These are phyloP conservation scores for Aspergillus diversus DNA, from an alignment of 495 filamentous ascomycete species.

Conservation along the genomic window DNA sequence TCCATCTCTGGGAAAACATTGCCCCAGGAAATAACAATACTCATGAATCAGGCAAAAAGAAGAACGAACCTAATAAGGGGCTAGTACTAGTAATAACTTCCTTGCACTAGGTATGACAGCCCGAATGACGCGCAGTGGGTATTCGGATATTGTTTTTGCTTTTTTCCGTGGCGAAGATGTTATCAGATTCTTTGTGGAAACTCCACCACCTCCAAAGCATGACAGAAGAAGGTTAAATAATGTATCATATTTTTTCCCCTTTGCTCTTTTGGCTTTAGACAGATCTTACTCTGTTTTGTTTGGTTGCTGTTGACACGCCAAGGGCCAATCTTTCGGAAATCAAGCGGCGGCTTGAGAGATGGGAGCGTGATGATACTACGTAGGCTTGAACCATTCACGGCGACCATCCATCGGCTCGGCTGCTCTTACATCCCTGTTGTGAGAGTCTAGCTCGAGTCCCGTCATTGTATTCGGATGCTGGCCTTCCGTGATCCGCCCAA, in stretches of 20 bases:
- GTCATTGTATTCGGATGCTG: conserved; percentile 2
- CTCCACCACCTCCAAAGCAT: neutral
- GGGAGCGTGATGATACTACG: neutral
- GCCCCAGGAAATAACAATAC: too few relatives aligned
- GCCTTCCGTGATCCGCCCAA: conserved; percentile 18
- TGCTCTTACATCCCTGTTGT: conserved; percentile 6
- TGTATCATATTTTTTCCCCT: too few relatives aligned
- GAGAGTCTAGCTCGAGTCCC: neutral
- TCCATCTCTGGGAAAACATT: too few relatives aligned
- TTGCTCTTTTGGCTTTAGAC: neutral
- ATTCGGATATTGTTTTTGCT: too few relatives aligned
- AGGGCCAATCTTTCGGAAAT: conserved; percentile 7
- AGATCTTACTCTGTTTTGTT: neutral
- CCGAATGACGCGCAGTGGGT: too few relatives aligned
- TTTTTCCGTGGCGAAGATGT: too few relatives aligned
- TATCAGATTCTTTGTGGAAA: conserved; percentile 3
- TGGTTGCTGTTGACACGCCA: neutral
- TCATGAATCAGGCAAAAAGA: too few relatives aligned
- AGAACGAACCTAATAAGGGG: too few relatives aligned
- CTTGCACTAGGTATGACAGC: too few relatives aligned
- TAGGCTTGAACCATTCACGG: neutral
- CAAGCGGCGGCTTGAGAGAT: neutral
- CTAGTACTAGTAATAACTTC: too few relatives aligned
- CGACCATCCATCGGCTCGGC: conserved; percentile 14
- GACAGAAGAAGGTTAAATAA: too few relatives aligned